Evolutionary conservation across 805 yeast species (phyloP), one percentile per base, ranked within the genome.

Genomic region (Lipomyces orientalis): DNA sequence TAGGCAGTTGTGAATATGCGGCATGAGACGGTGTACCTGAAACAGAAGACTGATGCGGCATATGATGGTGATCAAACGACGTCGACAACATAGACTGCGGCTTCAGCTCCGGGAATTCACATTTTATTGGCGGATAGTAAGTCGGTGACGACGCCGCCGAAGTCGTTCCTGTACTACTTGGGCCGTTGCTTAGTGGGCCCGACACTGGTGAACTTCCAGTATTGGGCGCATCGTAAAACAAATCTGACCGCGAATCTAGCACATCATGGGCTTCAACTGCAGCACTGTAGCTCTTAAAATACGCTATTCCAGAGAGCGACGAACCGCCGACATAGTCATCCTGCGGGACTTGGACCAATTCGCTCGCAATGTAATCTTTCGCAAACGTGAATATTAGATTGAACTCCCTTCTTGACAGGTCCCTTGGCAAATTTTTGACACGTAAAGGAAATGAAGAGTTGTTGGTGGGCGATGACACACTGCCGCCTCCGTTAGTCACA

Each of bases 381-480:
- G 82, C 82, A 66, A 80, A 77, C 10, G 82, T 76, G 65, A 80
- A 80, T 62, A 81, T 68, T 46, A 79, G 72, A 16, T 75, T 75
- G 60, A 81, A 75, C 70, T 80, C 83, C 22, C 81, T 79, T 22
- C 70, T 67, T 19, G 80, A 72, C 55, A 80, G 61, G 62, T 81
- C 81, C 34, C 76, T 74, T 0, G 83, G 82, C 37, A 80, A 65
- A 64, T 79, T 78, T 43, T 72, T 70, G 35, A 79, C 71, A 16
- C 73, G 68, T 9, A 78, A 69, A 7, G 76, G 55, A 69, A 64
- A 60, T 16, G 62, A 35, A 33, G 68, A 31, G 62, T 62, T 35
- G 33, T 60, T 31, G n/a, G 70, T 63, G 3, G 64, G 61, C 29
- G 64, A 60, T 9, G 67, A 43, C 51, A 61, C 22, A 29, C 39